Evolutionary conservation across 2,329 filamentous ascomycete genomes (phyloP), one percentile per base, ranked within the genome.

Genomic region (Monosporascus sp.): DNA sequence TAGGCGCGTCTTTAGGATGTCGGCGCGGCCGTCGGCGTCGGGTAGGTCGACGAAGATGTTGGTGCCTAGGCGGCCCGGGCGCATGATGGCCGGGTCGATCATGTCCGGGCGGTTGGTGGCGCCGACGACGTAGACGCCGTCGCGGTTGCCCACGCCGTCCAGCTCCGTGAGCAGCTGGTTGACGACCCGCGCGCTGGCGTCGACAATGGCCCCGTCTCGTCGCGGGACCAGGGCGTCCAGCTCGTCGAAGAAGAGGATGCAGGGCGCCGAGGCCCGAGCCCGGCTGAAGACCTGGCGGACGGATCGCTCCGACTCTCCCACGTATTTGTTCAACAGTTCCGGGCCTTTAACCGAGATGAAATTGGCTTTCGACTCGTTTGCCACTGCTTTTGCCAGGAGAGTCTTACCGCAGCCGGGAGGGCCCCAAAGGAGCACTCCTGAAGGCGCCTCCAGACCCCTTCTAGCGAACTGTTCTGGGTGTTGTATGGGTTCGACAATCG

Each of bases 301-400:
- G 0, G 92, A 90, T 11, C 93, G 87, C 73, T 99, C 94, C 7
- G 90, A 95, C 72, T 99, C 94, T 60, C 94, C 94, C 9, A 99
- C 92, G 68, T 93, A 99, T 72, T 97, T 99, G 77, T 97, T 97
- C 46, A 99, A 81, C 9, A 99, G 78, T 69, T 99, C 94, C 0
- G 94, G 94, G 0, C 94, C 94, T 71, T 97, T 97, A 72, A 99
- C 90, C 50, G 90, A 91, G 71, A 99, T 99, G 76, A 99, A 99
- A 71, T 96, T 97, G 48, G 94, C 94, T 69, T 93, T 90, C 7
- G 89, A 92, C 68, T 96, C 91, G 69, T 96, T 96, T 52, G 94
- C 94, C 5, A 97, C 91, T 3, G 94, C 94, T 73, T 97, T 97
- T 18, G 94, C 94, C 2, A 99, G 84, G 2, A 99, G 81, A 0